Base-by-base conservation (phyloP, 1,284 basidiomycete species). In the Hortiboletus rubellus region DNA sequence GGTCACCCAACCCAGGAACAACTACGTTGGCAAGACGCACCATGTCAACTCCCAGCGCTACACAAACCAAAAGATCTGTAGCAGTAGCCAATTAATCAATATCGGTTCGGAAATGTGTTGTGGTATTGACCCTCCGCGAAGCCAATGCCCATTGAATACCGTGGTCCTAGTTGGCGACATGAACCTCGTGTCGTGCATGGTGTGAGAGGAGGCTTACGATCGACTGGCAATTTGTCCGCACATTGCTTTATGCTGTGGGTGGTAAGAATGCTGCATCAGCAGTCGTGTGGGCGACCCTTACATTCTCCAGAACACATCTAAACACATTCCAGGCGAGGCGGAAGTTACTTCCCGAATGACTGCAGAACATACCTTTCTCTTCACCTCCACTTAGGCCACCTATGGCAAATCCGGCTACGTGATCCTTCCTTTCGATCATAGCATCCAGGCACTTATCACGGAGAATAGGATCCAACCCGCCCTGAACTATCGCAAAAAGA, bases 41-140 rank as follows among this genome's bases (percentile, higher is more conserved):
- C 91, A 94, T 94, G 66, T 94, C 92, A 22, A 94, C 81, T 7
- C 92, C 92, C n/a, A 94, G 76, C 9, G 92, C 92, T 27, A 92
- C 87, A 66, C 92, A 93, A 14, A 94, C 91, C 44, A 94, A 75
- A 17, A 94, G 78, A 76, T 94, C 91, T 92, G 57, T 46, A 22
- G 50, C 41, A 42, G 43, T n/a, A 42, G 30, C 10, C 11, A 24
- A 18, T 63, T 14, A 52, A 50, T 50, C 41, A 31, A 36, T 43
- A 41, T 27, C 8, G 33, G 30, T 14, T 33, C 17, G 17, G 18
- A 40, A 34, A 54, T 40, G 33, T 40, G 52, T 9, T 37, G 45
- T 51, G 52, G 47, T 44, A 50, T 45, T 51, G 61, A 89, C 91
- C 91, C 83, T 94, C 92, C 18, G 91, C 90, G 71, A 92, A 94